These are phyloP conservation scores for Auriscalpium microsporum DNA, from an alignment of 768 basidiomycete genomes.

Conservation along the genomic window DNA sequence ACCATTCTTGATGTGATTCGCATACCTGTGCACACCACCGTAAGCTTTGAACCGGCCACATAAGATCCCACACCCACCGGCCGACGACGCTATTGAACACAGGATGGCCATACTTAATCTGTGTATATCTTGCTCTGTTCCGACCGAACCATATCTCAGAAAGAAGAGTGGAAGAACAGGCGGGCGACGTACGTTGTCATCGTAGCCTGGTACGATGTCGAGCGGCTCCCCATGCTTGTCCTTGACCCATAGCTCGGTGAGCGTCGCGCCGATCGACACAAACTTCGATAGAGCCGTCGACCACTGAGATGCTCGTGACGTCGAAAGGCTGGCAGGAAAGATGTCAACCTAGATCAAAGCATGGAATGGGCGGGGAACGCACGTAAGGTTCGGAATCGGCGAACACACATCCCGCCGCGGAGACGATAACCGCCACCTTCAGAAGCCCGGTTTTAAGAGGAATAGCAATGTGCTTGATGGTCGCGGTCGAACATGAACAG, in stretches of 20 bases:
- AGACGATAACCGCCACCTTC: not conserved
- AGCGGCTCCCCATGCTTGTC: not conserved
- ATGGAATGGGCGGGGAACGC: too few relatives aligned
- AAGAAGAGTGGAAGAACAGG: not conserved
- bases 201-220: not conserved
- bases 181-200: not conserved
- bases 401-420: too few relatives aligned
- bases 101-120: not conserved
- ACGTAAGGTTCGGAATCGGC: too few relatives aligned
- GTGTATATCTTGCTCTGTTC: not conserved
- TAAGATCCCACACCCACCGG: not conserved
- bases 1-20: constrained; percentile 7
- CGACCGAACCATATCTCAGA: not conserved
- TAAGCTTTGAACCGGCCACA: not conserved
- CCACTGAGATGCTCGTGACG: not conserved
- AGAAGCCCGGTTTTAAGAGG: not conserved
- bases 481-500: too few relatives aligned
- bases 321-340: not conserved
- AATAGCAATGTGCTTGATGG: not conserved
- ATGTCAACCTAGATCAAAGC: too few relatives aligned
- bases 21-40: not conserved
- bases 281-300: not conserved
- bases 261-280: not conserved
- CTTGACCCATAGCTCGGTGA: not conserved
- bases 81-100: not conserved